Evolutionary conservation across 768 basidiomycete genomes (phyloP).

Genomic region (Ramaria sp.): DNA sequence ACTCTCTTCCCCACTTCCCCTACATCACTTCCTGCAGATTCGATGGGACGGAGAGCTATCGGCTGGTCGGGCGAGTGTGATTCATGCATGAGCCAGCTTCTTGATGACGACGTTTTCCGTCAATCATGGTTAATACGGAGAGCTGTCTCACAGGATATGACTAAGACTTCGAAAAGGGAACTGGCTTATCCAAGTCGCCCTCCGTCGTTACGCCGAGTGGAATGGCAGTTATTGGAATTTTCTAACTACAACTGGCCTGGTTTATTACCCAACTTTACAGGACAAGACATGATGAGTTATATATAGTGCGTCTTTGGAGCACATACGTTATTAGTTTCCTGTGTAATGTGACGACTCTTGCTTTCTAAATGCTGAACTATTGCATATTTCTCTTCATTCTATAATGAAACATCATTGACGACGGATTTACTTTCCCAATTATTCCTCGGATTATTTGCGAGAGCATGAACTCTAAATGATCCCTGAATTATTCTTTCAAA

Average conservation of each 20-base stretch:
- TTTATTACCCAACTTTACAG: not conserved
- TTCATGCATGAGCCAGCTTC: not conserved
- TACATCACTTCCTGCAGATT: not conserved
- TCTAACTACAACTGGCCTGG: not conserved
- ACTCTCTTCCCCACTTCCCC: not conserved
- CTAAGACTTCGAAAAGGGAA: not conserved
- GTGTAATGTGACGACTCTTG: too few species aligned
- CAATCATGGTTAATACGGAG: not conserved
- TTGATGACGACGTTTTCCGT: not conserved
- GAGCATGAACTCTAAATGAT: too few species aligned
- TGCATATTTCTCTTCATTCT: too few species aligned
- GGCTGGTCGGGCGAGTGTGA: constrained; percentile 6
- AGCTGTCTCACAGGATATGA: not conserved
- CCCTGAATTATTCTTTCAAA: too few species aligned
- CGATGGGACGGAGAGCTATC: not conserved
- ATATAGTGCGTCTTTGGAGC: not conserved
- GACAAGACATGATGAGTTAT: not conserved
- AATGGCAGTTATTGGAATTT: constrained; percentile 6
- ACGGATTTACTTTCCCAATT: too few species aligned
- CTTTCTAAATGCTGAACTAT: too few species aligned
- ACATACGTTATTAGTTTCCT: too few species aligned
- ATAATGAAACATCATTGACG: too few species aligned
- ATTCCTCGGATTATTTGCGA: too few species aligned
- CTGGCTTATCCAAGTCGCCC: not conserved
- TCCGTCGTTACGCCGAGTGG: constrained; percentile 4